These are phyloP conservation scores for Acmispon strigosus DNA, from an alignment of 306 rosid genomes.

Conservation along the genomic window DNA sequence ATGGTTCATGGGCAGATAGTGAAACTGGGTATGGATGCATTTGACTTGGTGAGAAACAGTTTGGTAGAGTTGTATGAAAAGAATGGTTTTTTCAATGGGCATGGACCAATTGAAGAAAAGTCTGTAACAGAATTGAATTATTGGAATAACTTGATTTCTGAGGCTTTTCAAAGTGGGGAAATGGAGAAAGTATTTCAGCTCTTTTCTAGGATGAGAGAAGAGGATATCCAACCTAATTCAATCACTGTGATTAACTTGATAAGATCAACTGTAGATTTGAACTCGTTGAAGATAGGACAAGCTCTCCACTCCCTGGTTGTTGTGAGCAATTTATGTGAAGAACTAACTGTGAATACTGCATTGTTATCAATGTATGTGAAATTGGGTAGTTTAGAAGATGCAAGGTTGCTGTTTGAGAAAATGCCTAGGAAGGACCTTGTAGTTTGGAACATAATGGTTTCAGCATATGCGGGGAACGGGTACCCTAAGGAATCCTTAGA, in stretches of 20 bases:
- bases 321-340: slow-evolving; percentile 37
- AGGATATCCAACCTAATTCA: slow-evolving; percentile 33
- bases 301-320: slow-evolving; percentile 41
- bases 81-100: slow-evolving; percentile 14
- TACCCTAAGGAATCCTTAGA: slow-evolving; percentile 36
- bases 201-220: slow-evolving; percentile 38
- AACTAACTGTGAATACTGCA: slow-evolving; percentile 58
- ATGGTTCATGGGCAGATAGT: slow-evolving; percentile 48
- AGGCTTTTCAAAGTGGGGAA: slow-evolving; percentile 35
- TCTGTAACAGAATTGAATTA: slow-evolving; percentile 9
- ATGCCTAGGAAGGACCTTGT: slow-evolving; percentile 65
- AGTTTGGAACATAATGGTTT: slow-evolving; percentile 73
- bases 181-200: slow-evolving; percentile 25
- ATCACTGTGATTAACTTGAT: slow-evolving; percentile 33
- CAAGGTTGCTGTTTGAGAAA: slow-evolving; percentile 44
- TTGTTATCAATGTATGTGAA: slow-evolving; percentile 62
- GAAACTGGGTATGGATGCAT: slow-evolving; percentile 56
- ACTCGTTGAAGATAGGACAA: slow-evolving; percentile 37
- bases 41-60: slow-evolving; percentile 30
- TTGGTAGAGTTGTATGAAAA: slow-evolving; percentile 32
- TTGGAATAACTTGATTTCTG: slow-evolving; percentile 37
- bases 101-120: slow-evolving; percentile 18
- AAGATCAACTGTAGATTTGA: slow-evolving; percentile 40
- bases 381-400: slow-evolving; percentile 41
- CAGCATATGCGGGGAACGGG: slow-evolving; percentile 41